phyloP scores from a whole-genome alignment of 108 stramenopile genomes.

The Mayamaea pseudoterrestris region DNA sequence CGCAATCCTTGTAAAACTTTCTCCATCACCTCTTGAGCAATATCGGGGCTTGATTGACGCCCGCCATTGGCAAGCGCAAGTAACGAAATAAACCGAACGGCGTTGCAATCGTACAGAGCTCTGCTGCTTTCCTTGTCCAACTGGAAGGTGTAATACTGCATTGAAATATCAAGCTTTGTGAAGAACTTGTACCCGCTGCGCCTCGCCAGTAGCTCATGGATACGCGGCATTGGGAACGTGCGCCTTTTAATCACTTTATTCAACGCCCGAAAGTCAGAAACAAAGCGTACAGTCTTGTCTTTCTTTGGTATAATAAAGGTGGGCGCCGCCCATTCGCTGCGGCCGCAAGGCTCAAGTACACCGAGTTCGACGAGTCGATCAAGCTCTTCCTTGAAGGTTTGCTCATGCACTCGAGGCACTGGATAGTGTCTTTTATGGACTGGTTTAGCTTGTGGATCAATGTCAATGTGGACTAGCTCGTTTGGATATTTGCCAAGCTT shows the following conservation, averaged over 20 bases:
- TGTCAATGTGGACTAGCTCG: neutral
- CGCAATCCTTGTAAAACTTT: conserved; percentile 11
- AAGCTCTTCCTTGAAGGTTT: neutral
- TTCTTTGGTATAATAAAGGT: conserved; percentile 30
- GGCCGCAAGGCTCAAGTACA: conserved; percentile 5
- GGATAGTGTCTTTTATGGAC: neutral
- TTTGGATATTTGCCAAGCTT: conserved; percentile 3
- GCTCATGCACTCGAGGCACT: neutral
- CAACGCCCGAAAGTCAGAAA: conserved; percentile 21
- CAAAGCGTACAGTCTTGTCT: conserved; percentile 6
- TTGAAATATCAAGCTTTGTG: conserved; percentile 17
- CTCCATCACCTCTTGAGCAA: conserved; percentile 10
- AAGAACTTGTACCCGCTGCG: conserved; percentile 4
- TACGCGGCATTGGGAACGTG: conserved; percentile 9
- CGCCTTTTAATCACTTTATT: conserved; percentile 17
- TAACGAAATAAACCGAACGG: conserved; percentile 36
- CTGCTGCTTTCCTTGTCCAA: conserved; percentile 13
- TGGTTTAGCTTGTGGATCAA: neutral
- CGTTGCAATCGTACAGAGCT: conserved; percentile 19
- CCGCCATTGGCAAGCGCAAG: conserved; percentile 33
- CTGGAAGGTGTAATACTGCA: conserved; percentile 23
- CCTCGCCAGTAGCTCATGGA: neutral
- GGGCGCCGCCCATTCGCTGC: conserved; percentile 3
- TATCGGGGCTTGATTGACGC: conserved; percentile 25
- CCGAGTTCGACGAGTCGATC: conserved; percentile 7